Evolutionary conservation across 1,139 yeast genomes (phyloP), one percentile per base, ranked within the genome.

Genomic region (Hyphopichia pseudoburtonii): DNA sequence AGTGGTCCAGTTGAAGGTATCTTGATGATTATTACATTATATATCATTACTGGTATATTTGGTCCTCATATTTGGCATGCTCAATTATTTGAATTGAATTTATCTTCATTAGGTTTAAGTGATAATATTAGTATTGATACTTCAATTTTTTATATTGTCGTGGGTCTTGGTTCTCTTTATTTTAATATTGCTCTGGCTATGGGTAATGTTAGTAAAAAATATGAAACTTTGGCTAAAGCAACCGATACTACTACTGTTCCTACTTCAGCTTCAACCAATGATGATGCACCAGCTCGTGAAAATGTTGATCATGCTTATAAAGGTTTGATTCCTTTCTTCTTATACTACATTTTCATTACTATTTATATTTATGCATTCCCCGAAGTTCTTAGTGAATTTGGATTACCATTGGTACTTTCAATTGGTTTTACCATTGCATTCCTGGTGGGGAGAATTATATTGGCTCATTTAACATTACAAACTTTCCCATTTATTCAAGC

Each of bases 1-100:
- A 85, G 94, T 16, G 97, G 97, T 1, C 97, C 97, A 0, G 97
- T 90, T 2, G 97, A 90, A 62, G 97, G 97, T 4, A 86, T 90
- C 28, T 60, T 88, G 46, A 73, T 84, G 68, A 70, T 89, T 35
- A 60, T 78, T 28, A 60, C 52, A 0, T 64, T 80, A 15, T 86
- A 77, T 53, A 41, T 78, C 5, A 33, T 77, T 14, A 84, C 95
- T 1, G 95, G 89, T 3, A 43, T 79, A 28, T 66, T 69, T 41
- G 96, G 96, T 2, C 83, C 87, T 1, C 78, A 74, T 2, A 57
- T 80, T 30, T 90, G 95, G 92, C 70, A 73, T 36, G 52, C 54
- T 32, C 54, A 51, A 39, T 57, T 62, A 32, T 48, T 58, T 44
- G 52, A 57, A 36, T 43, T 74, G 36, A 60, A 70, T 46, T 60